Base-by-base conservation (phyloP, 495 filamentous ascomycete genomes). In the Penicillium lagena region DNA sequence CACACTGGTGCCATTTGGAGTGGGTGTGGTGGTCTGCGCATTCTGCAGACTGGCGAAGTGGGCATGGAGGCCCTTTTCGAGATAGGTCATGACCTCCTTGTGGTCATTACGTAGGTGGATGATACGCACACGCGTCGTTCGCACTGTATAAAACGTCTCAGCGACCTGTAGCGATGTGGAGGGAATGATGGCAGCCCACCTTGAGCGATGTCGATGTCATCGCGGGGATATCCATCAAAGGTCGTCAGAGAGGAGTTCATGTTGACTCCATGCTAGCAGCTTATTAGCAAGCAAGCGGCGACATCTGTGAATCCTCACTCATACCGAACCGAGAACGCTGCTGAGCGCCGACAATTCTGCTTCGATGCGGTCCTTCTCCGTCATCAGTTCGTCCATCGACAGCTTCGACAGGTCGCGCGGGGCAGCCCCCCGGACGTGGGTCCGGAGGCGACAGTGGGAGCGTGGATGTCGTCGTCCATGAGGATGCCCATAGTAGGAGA, bases 191-290 rank as follows among this genome's bases (percentile, higher is more conserved):
- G 39, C 52, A 13, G 37, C 76, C 55, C 81, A 93, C 89, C 94
- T 67, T 95, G 90, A 29, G 94, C 87, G 50, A 99, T 83, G 61
- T 99, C 94, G 43, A 99, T 81, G 63, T 99, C 94, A 50, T 83
- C 82, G 54, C 94, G 79, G 29, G 94, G 94, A 62, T 86, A 99
- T 39, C 91, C 94, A 66, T 99, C 94, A 43, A 83, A 81, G 2
- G 94, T 96, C 4, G 86, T 87, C 38, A 99, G 72, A 35, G 77
- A 72, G 3, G 94, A 95, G 60, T 81, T 86, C 94, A 99, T 97
- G 48, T 83, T 84, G 36, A 96, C 93, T 34, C 83, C 81, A 65
- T 97, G 93, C 93, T 96, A 49, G 37, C 22, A 22, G 22, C 13
- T 34, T 35, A 35, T 46, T 29, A 58, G 43, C 29, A 35, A 44